phyloP scores from a whole-genome alignment of 2,329 filamentous ascomycete genomes.

The Xylariaceae sp. region DNA sequence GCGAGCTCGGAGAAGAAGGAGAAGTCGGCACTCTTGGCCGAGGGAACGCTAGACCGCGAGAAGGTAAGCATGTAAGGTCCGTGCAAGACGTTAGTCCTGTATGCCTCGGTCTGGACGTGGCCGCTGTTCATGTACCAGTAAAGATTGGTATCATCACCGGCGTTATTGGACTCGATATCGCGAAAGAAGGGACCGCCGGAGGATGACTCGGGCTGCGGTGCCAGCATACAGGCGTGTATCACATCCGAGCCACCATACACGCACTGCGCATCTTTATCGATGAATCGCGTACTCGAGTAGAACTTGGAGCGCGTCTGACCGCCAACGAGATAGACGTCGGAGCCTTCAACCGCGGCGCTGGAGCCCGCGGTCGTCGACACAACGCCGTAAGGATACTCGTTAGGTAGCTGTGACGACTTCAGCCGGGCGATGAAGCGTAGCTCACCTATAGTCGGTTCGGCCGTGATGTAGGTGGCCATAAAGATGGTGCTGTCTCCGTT shows the following conservation, averaged over 20 bases:
- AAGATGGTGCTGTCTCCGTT: conserved; percentile 66
- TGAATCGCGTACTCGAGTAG: conserved; percentile 72
- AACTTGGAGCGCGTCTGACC: conserved; percentile 73
- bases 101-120: conserved; percentile 67
- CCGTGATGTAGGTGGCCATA: conserved; percentile 67
- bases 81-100: conserved; percentile 64
- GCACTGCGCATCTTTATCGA: conserved; percentile 70
- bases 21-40: conserved; percentile 53
- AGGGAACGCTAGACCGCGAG: conserved; percentile 62
- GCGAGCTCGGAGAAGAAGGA: conserved; percentile 65
- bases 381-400: conserved; percentile 59
- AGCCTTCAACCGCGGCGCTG: conserved; percentile 61
- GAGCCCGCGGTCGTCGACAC: conserved; percentile 62
- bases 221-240: conserved; percentile 67
- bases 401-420: conserved; percentile 54
- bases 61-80: conserved; percentile 70
- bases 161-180: conserved; percentile 71
- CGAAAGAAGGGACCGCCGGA: conserved; percentile 71
- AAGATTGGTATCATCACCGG: conserved; percentile 60
- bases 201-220: conserved; percentile 62
- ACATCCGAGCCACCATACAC: conserved; percentile 54
- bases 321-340: conserved; percentile 63
- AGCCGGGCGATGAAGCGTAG: conserved; percentile 69
- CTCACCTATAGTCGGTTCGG: conserved; percentile 62
- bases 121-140: conserved; percentile 74